Evolutionary conservation across 73 alveolate genomes (phyloP).

Genomic region (Stentor roeselii): DNA sequence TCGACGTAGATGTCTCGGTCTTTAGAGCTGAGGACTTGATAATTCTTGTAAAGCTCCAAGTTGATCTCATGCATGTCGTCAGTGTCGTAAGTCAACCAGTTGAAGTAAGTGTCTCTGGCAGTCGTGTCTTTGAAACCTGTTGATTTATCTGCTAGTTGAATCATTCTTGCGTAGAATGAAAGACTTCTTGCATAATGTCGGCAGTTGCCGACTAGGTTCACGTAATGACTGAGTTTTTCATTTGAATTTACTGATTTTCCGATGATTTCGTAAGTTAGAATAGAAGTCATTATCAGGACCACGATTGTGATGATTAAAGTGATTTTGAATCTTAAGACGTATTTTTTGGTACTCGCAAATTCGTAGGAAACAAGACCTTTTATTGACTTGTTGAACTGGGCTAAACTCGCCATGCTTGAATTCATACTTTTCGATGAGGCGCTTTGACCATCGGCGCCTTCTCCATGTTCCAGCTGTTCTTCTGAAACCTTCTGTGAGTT

Average conservation of each 20-base stretch:
- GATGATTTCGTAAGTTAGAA: background rate
- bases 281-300: slow-evolving; percentile 4
- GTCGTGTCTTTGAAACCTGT: background rate
- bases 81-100: background rate
- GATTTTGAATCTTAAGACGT: slow-evolving; percentile 15
- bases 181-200: background rate
- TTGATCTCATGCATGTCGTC: slow-evolving; percentile 23
- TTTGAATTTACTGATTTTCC: background rate
- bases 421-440: slow-evolving; percentile 19
- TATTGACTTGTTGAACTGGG: slow-evolving; percentile 25
- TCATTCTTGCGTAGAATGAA: slow-evolving; percentile 8
- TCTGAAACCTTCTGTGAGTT: background rate
- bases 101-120: background rate
- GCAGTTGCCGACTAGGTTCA: slow-evolving; percentile 1
- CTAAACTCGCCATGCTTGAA: background rate
- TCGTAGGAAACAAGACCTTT: slow-evolving; percentile 7
- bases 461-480: slow-evolving; percentile 10
- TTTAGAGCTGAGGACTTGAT: background rate
- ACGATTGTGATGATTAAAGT: slow-evolving; percentile 10
- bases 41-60: background rate
- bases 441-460: slow-evolving; percentile 4
- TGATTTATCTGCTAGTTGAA: background rate
- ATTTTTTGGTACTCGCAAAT: slow-evolving; percentile 12
- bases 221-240: slow-evolving; percentile 14
- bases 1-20: background rate